Evolutionary conservation across 2,329 filamentous ascomycete species (phyloP).

Genomic region (Microcyclospora pomicola): DNA sequence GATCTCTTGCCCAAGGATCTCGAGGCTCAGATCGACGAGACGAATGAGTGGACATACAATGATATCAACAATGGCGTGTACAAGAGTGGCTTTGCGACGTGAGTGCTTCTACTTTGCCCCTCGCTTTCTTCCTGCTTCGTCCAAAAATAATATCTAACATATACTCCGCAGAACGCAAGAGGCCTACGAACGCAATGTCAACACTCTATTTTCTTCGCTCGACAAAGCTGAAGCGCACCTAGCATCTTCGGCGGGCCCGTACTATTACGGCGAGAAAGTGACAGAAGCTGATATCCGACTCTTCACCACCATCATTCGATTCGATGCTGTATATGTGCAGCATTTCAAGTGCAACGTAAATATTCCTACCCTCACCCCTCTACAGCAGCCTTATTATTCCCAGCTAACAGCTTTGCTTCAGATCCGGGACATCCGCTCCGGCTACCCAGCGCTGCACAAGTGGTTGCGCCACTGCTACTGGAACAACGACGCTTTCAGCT

Average conservation of each 20-base stretch:
- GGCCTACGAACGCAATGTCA: conserved; percentile 35
- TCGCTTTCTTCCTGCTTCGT: no score
- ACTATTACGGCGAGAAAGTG: conserved; percentile 32
- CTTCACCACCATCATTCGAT: conserved; percentile 48
- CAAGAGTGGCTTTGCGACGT: conserved; percentile 38
- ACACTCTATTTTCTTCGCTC: conserved; percentile 33
- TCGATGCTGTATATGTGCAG: conserved; percentile 41
- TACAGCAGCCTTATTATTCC: no score
- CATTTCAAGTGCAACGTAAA: conserved; percentile 57
- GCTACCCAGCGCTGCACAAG: conserved; percentile 65
- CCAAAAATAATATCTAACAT: background rate
- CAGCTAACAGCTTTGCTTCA: no score
- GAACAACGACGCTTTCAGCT: conserved; percentile 61
- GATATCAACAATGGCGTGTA: conserved; percentile 41
- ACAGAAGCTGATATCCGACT: conserved; percentile 40
- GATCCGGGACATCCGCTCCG: conserved; percentile 65
- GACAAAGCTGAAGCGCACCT: conserved; percentile 34
- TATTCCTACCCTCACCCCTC: no score
- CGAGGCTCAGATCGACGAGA: conserved; percentile 32
- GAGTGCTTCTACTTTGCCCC: conserved; percentile 14
- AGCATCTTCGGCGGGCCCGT: conserved; percentile 29
- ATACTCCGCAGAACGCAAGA: conserved; percentile 27
- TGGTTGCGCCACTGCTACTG: conserved; percentile 82
- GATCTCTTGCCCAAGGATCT: conserved; percentile 34
- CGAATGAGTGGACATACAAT: conserved; percentile 40